Base-by-base conservation (phyloP, 257 asterid species). In the Jaltomata sinuosa region DNA sequence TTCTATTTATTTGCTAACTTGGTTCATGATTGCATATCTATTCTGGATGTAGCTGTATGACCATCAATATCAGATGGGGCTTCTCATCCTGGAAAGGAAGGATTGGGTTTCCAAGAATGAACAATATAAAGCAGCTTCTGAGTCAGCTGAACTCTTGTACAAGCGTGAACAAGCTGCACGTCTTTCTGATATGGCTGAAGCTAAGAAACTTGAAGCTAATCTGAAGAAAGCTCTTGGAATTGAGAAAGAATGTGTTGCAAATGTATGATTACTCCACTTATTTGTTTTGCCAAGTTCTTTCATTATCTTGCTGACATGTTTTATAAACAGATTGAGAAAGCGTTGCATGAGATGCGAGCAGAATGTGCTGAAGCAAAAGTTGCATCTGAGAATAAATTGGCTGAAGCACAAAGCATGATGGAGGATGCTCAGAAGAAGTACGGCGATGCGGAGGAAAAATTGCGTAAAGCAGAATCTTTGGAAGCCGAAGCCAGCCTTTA, bases 61-160 rank as follows among this genome's bases (percentile, higher is more conserved):
- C 11, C 95, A 94, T 87, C 99, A 97, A 82, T 93, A 97, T 89
- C 99, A 95, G 49, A 95, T 97, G 99, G 99, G 99, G 15, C 93
- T 97, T 88, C 94, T 95, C 81, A 88, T 97, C 84, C 38, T 97
- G 93, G 99, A 95, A 86, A 93, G 86, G 67, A 97, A 95, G 84
- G 94, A 95, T 11, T 95, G 98, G 98, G 87, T 87, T 86, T 89
- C 97, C 57, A 92, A 92, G 88, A 88, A 89, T 36, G 98, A 93
- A 71, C 94, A 95, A 86, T 88, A 93, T 64, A 90, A 89, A 87
- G 88, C 94, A 78, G 72, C 84, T 9, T 92, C 94, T 15, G 98
- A 91, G 82, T 85, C 96, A 8, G 92, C 97, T 62, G 97, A 94
- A 87, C 88, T 91, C 81, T 90, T 90, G 83, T 84, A 69, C 69